Conservation (phyloP, 2,329 filamentous ascomycete species). For the Cladosporium sp. region DNA sequence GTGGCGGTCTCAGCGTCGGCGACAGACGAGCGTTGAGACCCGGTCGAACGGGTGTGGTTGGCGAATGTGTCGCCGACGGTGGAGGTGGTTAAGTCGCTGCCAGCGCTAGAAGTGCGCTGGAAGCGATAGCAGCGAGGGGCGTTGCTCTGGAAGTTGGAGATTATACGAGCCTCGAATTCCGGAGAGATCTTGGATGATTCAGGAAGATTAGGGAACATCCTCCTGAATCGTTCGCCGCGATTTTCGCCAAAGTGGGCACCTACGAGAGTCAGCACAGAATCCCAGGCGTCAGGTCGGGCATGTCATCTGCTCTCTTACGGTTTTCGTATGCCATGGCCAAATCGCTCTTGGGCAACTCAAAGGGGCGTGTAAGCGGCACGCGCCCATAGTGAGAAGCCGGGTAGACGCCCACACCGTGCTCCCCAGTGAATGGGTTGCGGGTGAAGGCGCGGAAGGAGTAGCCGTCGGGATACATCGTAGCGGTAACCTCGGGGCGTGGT, state of each 20-base stretch:
- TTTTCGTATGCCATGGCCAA: background rate
- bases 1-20: slow-evolving; percentile 1
- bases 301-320: background rate
- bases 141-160: background rate
- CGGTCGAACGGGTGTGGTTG: background rate
- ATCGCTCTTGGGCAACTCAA: background rate
- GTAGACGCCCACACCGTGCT: background rate
- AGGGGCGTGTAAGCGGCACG: background rate
- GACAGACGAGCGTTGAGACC: background rate
- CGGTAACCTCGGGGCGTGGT: background rate
- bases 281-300: background rate
- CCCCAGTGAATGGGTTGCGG: background rate
- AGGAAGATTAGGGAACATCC: background rate
- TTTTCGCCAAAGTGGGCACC: background rate
- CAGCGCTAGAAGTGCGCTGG: background rate
- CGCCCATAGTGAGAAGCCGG: background rate
- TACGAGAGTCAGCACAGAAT: background rate
- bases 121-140: background rate
- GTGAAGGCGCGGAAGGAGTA: background rate
- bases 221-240: background rate
- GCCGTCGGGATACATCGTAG: background rate
- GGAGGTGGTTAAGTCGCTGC: background rate
- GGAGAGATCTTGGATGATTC: background rate
- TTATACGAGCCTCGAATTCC: background rate
- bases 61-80: background rate